Evolutionary conservation across 2,329 filamentous ascomycete species (phyloP).

Genomic region (Colletotrichum simmondsii): DNA sequence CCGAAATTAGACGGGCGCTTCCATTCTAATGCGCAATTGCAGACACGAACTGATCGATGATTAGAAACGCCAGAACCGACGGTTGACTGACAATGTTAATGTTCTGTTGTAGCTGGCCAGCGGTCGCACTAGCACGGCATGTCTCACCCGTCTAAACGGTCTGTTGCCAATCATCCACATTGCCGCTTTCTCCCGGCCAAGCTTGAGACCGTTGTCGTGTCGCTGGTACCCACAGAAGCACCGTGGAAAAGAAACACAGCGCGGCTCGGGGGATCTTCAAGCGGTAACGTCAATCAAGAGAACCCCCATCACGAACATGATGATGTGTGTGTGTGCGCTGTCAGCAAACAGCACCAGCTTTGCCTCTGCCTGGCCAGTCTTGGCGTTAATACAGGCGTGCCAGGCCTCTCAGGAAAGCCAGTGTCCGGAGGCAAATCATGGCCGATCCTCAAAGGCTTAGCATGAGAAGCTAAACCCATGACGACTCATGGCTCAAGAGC

Average conservation of each 20-base stretch:
- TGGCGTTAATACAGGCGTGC: not conserved
- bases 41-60: not conserved
- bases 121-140: constrained; percentile 21
- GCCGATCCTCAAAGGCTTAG: constrained; percentile 26
- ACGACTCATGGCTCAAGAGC: constrained; percentile 8
- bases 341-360: not conserved
- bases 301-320: not conserved
- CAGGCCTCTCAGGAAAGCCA: not conserved
- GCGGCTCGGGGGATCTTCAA: constrained; percentile 10
- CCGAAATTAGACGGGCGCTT: constrained; percentile 11
- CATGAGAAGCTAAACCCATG: constrained; percentile 18
- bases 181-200: constrained; percentile 30
- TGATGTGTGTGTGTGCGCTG: not conserved
- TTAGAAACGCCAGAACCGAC: not conserved
- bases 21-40: not conserved
- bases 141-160: constrained; percentile 6
- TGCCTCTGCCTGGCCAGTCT: not conserved
- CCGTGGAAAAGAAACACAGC: constrained; percentile 7
- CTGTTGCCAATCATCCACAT: constrained; percentile 30
- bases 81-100: not conserved
- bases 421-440: constrained; percentile 21
- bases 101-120: not conserved
- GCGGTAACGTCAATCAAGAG: constrained; percentile 9
- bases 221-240: constrained; percentile 18
- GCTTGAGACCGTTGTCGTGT: constrained; percentile 27